Evolutionary conservation across 2,329 filamentous ascomycete species (phyloP).

Genomic region (Xylariales sp.): DNA sequence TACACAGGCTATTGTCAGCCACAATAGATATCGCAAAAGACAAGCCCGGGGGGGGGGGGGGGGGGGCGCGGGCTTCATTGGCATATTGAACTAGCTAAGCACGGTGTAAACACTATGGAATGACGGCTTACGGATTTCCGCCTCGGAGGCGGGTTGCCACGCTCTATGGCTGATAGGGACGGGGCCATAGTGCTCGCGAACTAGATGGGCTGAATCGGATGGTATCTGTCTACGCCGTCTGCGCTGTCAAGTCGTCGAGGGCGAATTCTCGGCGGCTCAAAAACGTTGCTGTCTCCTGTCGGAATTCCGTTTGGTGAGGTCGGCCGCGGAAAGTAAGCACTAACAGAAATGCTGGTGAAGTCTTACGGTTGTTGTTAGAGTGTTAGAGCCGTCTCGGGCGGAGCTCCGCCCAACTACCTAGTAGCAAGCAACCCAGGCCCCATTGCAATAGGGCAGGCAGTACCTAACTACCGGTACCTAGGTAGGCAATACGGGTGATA

Average conservation of each 20-base stretch:
- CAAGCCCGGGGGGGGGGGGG: background rate
- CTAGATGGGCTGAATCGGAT: background rate
- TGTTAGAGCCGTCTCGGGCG: constrained; percentile 26
- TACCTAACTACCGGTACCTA: no score
- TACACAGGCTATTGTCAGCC: constrained; percentile 14
- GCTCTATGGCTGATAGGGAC: constrained; percentile 38
- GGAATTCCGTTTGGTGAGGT: constrained; percentile 20
- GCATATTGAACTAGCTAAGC: background rate
- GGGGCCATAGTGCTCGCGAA: constrained; percentile 8
- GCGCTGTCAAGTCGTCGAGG: background rate
- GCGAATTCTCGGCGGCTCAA: background rate
- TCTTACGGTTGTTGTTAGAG: background rate
- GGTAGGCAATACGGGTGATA: no score
- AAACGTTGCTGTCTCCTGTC: background rate
- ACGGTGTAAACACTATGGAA: background rate
- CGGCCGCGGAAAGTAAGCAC: background rate
- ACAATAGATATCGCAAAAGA: background rate
- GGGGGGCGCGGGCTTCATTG: background rate
- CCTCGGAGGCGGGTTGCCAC: constrained; percentile 39
- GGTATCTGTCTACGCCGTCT: background rate
- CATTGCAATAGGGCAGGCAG: no score
- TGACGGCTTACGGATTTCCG: constrained; percentile 38
- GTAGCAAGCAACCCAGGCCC: background rate
- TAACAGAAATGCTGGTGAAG: constrained; percentile 13
- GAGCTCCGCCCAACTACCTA: constrained; percentile 32